These are phyloP conservation scores for Pythium sp. DNA, from an alignment of 352 stramenopile genomes.

Conservation along the genomic window DNA sequence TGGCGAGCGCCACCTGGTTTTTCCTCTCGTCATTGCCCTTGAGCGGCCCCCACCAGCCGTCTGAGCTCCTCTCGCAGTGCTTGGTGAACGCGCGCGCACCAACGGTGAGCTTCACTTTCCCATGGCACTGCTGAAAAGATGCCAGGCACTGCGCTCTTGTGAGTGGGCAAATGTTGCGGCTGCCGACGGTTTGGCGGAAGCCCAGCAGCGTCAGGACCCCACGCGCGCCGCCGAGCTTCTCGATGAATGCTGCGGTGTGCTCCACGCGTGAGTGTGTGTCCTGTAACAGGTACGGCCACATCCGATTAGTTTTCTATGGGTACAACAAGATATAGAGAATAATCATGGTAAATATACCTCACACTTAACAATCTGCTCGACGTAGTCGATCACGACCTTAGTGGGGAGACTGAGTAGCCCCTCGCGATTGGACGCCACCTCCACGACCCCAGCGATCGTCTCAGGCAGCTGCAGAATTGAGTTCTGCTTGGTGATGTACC, in stretches of 20 bases:
- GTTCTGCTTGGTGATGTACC: slow-evolving; percentile 31
- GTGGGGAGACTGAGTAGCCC: slow-evolving; percentile 28
- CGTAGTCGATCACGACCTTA: slow-evolving; percentile 21
- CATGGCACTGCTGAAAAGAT: slow-evolving; percentile 47
- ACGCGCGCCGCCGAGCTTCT: slow-evolving; percentile 45
- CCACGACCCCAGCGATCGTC: slow-evolving; percentile 36
- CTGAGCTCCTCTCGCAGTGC: slow-evolving; percentile 64
- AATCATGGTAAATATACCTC: slow-evolving; percentile 1
- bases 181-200: slow-evolving; percentile 61
- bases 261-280: slow-evolving; percentile 3
- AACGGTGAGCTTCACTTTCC: slow-evolving; percentile 53
- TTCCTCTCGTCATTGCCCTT: slow-evolving; percentile 69
- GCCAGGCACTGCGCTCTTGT: slow-evolving; percentile 53
- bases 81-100: slow-evolving; percentile 77
- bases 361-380: slow-evolving; percentile 1
- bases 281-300: neutral
- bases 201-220: slow-evolving; percentile 65
- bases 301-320: neutral
- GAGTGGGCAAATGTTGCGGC: slow-evolving; percentile 42
- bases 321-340: neutral
- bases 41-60: slow-evolving; percentile 60
- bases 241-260: slow-evolving; percentile 27
- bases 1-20: slow-evolving; percentile 51
- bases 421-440: slow-evolving; percentile 29
- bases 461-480: slow-evolving; percentile 26